Percentiles rank a stretch among this genome's conserved stretches.
phyloP scores from a whole-genome alignment of 2,329 filamentous ascomycete genomes.

The Hymenotorrendiella dingleyae region DNA sequence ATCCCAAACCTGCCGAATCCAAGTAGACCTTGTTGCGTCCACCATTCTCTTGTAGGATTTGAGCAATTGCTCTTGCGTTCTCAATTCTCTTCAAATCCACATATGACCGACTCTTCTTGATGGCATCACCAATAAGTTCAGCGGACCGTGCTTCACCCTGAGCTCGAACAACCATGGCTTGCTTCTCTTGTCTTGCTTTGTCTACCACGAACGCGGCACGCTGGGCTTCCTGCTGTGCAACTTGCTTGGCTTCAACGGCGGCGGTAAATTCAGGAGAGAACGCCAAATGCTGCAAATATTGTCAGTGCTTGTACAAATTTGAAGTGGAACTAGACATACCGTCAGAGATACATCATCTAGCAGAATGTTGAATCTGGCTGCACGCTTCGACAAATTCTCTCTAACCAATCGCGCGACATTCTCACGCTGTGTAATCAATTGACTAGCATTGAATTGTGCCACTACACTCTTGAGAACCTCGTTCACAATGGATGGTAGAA shows the following conservation, averaged over 20 bases:
- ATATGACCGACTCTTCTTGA: constrained; percentile 99
- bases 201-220: constrained; percentile 96
- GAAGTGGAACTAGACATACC: constrained; percentile 45
- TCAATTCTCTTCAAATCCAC: constrained; percentile 97
- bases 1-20: constrained; percentile 81
- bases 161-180: constrained; percentile 95
- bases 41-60: constrained; percentile 76
- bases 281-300: constrained; percentile 52
- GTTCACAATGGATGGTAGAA: constrained; percentile 95
- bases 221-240: constrained; percentile 88
- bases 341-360: constrained; percentile 96
- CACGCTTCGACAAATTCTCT: constrained; percentile 85
- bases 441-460: constrained; percentile 96
- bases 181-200: constrained; percentile 98
- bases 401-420: constrained; percentile 87
- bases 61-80: constrained; percentile 86
- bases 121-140: constrained; percentile 95
- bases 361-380: constrained; percentile 94
- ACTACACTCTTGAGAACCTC: constrained; percentile 98
- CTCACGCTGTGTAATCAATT: constrained; percentile 98
- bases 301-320: constrained; percentile 7
- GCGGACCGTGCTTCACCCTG: constrained; percentile 98
- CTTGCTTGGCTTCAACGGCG: constrained; percentile 68
- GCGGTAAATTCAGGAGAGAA: constrained; percentile 71
- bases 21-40: constrained; percentile 92